Percentiles rank a stretch among this genome's conserved stretches.
phyloP scores from a whole-genome alignment of 2,329 filamentous ascomycete genomes.

The Exophiala sp. region DNA sequence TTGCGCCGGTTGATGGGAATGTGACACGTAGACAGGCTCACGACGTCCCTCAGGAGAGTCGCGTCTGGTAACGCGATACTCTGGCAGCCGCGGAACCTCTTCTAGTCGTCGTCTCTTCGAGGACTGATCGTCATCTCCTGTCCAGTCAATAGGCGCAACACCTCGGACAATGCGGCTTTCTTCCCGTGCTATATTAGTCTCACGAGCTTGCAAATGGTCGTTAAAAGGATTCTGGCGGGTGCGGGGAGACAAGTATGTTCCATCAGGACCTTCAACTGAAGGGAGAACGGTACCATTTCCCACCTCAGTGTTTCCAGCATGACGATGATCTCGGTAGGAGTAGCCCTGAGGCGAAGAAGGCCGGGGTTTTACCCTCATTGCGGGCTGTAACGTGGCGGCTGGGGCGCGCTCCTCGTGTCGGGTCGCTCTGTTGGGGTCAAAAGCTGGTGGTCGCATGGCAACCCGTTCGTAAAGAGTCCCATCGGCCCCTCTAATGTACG shows the following conservation, averaged over 20 bases:
- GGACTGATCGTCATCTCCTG: conserved; percentile 7
- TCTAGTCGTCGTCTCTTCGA: conserved; percentile 19
- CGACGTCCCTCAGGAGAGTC: conserved; percentile 9
- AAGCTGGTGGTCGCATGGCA: conserved; percentile 6
- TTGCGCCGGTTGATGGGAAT: conserved; percentile 6
- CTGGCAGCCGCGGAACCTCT: conserved; percentile 5
- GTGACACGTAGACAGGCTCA: conserved; percentile 13
- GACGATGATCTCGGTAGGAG: conserved; percentile 5
- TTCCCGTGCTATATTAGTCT: conserved; percentile 13
- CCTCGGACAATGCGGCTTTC: conserved; percentile 3
- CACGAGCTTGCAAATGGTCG: conserved; percentile 11
- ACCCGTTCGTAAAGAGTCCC: conserved; percentile 24
- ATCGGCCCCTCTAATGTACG: conserved; percentile 20
- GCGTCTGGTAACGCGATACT: conserved; percentile 7
- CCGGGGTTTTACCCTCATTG: conserved; percentile 12
- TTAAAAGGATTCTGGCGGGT: conserved; percentile 17
- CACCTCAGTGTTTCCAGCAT: conserved; percentile 14
- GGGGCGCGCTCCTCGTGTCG: conserved; percentile 12
- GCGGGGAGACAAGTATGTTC: conserved; percentile 18
- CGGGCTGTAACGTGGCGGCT: not conserved
- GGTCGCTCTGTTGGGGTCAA: conserved; percentile 1
- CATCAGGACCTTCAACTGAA: conserved; percentile 26
- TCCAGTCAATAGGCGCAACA: conserved; percentile 9
- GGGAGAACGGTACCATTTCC: conserved; percentile 23
- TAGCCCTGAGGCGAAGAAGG: conserved; percentile 21